These are phyloP conservation scores for Raffaelea ambrosiae DNA, from an alignment of 2,329 filamentous ascomycete genomes.

Conservation along the genomic window DNA sequence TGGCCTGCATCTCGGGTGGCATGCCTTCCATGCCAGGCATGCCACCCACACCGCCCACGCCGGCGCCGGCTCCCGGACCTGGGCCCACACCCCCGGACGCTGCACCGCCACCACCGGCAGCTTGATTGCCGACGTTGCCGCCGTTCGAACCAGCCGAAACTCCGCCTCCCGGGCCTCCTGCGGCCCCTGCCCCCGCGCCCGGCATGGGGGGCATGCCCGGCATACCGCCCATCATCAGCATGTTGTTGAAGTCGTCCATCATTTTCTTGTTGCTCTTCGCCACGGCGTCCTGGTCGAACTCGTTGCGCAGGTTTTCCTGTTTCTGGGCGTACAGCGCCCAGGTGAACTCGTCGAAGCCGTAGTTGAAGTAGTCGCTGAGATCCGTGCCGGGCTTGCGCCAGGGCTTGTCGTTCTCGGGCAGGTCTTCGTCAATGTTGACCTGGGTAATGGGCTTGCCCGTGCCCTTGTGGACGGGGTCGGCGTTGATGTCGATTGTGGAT, in stretches of 20 bases:
- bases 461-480: conserved; percentile 67
- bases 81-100: neutral
- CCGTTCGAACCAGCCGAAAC: neutral
- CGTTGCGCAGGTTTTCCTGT: conserved; percentile 69
- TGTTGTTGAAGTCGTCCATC: conserved; percentile 59
- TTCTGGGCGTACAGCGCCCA: conserved; percentile 93
- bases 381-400: conserved; percentile 94
- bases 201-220: conserved; percentile 25
- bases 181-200: conserved; percentile 18
- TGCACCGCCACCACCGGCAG: neutral
- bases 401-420: conserved; percentile 78
- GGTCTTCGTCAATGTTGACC: conserved; percentile 65
- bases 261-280: conserved; percentile 67
- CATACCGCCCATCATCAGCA: conserved; percentile 56
- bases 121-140: neutral
- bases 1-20: conserved; percentile 56
- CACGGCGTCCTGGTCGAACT: conserved; percentile 61
- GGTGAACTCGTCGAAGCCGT: conserved; percentile 96
- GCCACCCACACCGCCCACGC: conserved; percentile 24
- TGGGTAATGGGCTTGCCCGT: conserved; percentile 76
- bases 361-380: conserved; percentile 97
- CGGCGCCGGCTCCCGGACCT: neutral
- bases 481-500: conserved; percentile 78
- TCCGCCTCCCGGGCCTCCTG: conserved; percentile 18
- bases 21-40: conserved; percentile 45